Conservation (phyloP, 176 grass and related monocot genomes). For the Paspalum notatum region DNA sequence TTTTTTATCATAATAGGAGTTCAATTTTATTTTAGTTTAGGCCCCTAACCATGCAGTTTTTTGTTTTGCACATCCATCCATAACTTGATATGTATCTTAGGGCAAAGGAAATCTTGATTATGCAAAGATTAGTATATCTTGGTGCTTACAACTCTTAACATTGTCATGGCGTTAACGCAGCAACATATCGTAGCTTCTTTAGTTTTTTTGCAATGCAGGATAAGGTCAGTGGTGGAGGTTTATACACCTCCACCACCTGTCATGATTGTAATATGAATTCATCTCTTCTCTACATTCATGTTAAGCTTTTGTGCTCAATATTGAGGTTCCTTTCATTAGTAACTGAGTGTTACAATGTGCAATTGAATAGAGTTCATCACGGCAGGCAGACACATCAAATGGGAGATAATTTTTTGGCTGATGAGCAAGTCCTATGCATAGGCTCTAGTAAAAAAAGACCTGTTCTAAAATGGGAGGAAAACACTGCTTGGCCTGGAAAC, state of each 20-base stretch:
- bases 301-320: slow-evolving; percentile 22
- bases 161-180: neutral
- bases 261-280: slow-evolving; percentile 11
- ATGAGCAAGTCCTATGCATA: slow-evolving; percentile 90
- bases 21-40: slow-evolving; percentile 33
- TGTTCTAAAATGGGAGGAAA: slow-evolving; percentile 98
- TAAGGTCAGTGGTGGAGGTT: neutral
- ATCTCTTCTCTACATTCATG: neutral
- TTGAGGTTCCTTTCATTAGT: slow-evolving; percentile 12
- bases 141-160: neutral
- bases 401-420: slow-evolving; percentile 60
- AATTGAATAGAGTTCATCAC: slow-evolving; percentile 71
- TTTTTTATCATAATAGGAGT: neutral
- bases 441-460: slow-evolving; percentile 91
- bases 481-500: slow-evolving; percentile 91
- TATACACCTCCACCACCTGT: neutral
- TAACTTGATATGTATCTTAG: slow-evolving; percentile 19
- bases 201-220: slow-evolving; percentile 25
- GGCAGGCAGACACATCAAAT: slow-evolving; percentile 76
- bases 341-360: slow-evolving; percentile 28
- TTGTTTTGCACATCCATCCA: slow-evolving; percentile 9
- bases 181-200: slow-evolving; percentile 30
- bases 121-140: slow-evolving; percentile 6
- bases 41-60: neutral
- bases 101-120: neutral